Evolutionary conservation across 140 eudicot species (phyloP), one percentile per base, ranked within the genome.

Genomic region (Cichorium intybus): DNA sequence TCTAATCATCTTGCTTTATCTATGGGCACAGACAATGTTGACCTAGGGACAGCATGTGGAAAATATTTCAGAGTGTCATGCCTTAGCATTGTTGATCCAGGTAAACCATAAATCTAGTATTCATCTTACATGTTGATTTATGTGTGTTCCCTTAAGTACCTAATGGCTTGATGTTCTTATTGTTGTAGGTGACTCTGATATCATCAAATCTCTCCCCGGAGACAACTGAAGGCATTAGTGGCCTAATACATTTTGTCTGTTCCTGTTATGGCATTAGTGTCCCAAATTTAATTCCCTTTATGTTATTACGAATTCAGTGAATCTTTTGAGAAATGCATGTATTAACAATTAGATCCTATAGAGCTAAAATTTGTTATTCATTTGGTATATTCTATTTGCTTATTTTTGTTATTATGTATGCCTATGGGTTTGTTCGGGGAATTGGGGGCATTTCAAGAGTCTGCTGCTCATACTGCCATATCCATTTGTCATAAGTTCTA

Each of bases 61-160:
- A 72, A 72, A 23, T 63, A 72, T 33, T 72, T 72, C 59, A 63
- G 77, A 62, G 77, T 72, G 26, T 72, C 77, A 45, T 72, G 77
- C 59, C 65, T 72, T 12, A 72, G 77, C 9, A 72, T 72, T 23
- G 59, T 72, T 28, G 77, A 72, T 63, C 50, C 77, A 53, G 77
- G 75, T 70, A 58, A 34, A 67, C 15, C 14, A 53, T n/a, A 4
- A 34, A 35, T 23, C 4, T 4, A 58, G 3, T 28, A 8, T 4
- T 59, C 0, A 12, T 33, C 26, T 17, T 55, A 2, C 15, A 3
- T 20, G 10, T 0, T 18, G 24, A 56, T 28, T 12, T 57, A 47
- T 14, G 29, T 26, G 16, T 27, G 1, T 18, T 17, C 16, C 5
- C 0, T 29, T 18, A 24, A 22, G 18, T 43, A 12, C 29, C 4